Percentiles rank a stretch among this genome's conserved stretches.
phyloP scores from a whole-genome alignment of 2,329 filamentous ascomycete species.

The Arthrobotrys iridis region DNA sequence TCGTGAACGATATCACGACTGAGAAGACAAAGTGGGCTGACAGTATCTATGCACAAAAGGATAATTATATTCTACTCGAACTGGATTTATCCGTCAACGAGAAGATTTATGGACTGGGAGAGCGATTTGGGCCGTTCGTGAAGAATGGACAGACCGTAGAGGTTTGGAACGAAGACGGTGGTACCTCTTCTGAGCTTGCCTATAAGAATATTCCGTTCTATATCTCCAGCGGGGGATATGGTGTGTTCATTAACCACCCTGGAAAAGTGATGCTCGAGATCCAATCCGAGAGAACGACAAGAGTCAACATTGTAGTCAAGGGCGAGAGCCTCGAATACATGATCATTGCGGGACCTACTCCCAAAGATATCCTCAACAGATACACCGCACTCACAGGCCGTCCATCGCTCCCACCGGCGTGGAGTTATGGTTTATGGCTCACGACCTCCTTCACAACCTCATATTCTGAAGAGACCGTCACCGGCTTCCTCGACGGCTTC shows the following conservation, averaged over 20 bases:
- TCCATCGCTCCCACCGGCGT: slow-evolving; percentile 73
- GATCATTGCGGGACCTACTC: slow-evolving; percentile 75
- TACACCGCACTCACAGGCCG: slow-evolving; percentile 75
- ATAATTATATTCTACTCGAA: slow-evolving; percentile 63
- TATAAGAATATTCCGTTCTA: slow-evolving; percentile 79
- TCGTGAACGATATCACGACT: slow-evolving; percentile 60
- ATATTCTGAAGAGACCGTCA: slow-evolving; percentile 76
- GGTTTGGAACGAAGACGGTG: slow-evolving; percentile 73
- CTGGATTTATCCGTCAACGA: slow-evolving; percentile 67
- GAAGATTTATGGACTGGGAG: slow-evolving; percentile 77
- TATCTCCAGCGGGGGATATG: slow-evolving; percentile 77
- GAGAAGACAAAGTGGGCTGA: slow-evolving; percentile 59
- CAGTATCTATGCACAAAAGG: slow-evolving; percentile 60
- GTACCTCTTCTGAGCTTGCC: slow-evolving; percentile 75
- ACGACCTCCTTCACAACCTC: slow-evolving; percentile 79
- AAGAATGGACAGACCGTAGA: slow-evolving; percentile 77
- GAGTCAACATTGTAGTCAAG: slow-evolving; percentile 75
- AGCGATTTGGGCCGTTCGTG: slow-evolving; percentile 79
- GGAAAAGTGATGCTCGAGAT: slow-evolving; percentile 77
- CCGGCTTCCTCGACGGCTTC: slow-evolving; percentile 75
- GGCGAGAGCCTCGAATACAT: slow-evolving; percentile 78
- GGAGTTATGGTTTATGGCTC: slow-evolving; percentile 81
- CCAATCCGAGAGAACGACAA: slow-evolving; percentile 76
- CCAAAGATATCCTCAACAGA: slow-evolving; percentile 75
- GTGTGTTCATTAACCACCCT: slow-evolving; percentile 77